Evolutionary conservation across 495 filamentous ascomycete species (phyloP), one percentile per base, ranked within the genome.

Genomic region (Daldinia grandis): DNA sequence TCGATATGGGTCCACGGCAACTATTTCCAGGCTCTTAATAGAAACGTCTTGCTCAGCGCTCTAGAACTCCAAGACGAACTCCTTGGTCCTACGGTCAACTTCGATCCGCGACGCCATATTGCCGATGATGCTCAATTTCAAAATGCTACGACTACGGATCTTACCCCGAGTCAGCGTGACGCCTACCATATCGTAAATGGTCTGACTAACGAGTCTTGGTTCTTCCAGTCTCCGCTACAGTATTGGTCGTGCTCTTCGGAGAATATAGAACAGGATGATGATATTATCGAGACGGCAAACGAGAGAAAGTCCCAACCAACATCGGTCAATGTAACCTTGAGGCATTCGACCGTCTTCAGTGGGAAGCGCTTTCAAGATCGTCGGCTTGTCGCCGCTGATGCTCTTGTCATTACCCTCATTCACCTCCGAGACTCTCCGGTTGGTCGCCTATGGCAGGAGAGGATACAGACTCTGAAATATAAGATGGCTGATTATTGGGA

Each of bases 271-370:
- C 74, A 74, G 35, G 91, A 93, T 71, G 17, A 69, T 4, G 83
- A 92, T 74, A 81, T 92, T 33, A 76, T 91, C 8, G 75, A 77
- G 8, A 92, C 91, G 3, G 88, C 92, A 70, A 92, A 92, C 66
- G 71, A 81, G 38, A 82, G 77, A 30, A 82, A 86, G 27, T 77
- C 76, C 1, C 81, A 82, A 58, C 77, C 81, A 3, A 89, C 90
- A 8, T 84, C 83, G 5, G 85, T 89, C 69, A 91, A 91, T 77
- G 81, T 91, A 47, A 91, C 90, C 14, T 74, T 93, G 58, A 84
- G 90, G 8, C 91, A 90, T 76, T 90, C 89, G 12, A 90, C 89
- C 31, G 89, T 92, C 15, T 92, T 93, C 75, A 90, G 89, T 59
- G 91, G 91, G 10, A 92, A 92, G 71, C 82, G 85, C 40, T 91